Evolutionary conservation across 495 filamentous ascomycete species (phyloP).

Genomic region (Penicillium simplicissimum): DNA sequence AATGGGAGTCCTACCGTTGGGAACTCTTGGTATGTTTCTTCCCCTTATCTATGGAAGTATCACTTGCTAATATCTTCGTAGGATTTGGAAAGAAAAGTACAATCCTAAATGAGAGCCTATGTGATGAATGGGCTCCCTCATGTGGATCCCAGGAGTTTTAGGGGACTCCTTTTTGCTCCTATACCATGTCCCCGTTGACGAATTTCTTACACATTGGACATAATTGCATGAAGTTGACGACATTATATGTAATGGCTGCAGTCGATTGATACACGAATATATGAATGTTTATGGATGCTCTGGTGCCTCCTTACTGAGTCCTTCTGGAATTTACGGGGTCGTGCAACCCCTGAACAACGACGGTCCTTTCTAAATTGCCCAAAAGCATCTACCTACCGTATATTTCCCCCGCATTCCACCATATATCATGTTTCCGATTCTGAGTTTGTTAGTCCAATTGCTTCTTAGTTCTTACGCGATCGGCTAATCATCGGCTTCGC

Average conservation of each 20-base stretch:
- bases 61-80: constrained; percentile 37
- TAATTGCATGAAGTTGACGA: not conserved
- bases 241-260: not conserved
- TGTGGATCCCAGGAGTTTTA: not conserved
- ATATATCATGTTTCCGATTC: not conserved
- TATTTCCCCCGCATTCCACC: not conserved
- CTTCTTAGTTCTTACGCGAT: not conserved
- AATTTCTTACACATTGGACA: not conserved
- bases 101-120: constrained; percentile 55
- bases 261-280: not conserved
- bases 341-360: not conserved
- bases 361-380: too few species aligned
- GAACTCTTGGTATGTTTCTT: constrained; percentile 82
- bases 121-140: not conserved
- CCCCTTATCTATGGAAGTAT: not conserved
- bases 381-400: not conserved
- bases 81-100: constrained; percentile 99
- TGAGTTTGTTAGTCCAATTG: not conserved
- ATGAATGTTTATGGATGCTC: not conserved
- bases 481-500: not conserved
- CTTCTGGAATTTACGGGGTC: not conserved
- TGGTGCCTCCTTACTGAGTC: not conserved
- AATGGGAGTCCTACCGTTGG: constrained; percentile 87
- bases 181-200: not conserved
- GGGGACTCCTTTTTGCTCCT: not conserved